These are phyloP conservation scores for Colletotrichum viniferum DNA, from an alignment of 2,329 filamentous ascomycete species.

Conservation along the genomic window DNA sequence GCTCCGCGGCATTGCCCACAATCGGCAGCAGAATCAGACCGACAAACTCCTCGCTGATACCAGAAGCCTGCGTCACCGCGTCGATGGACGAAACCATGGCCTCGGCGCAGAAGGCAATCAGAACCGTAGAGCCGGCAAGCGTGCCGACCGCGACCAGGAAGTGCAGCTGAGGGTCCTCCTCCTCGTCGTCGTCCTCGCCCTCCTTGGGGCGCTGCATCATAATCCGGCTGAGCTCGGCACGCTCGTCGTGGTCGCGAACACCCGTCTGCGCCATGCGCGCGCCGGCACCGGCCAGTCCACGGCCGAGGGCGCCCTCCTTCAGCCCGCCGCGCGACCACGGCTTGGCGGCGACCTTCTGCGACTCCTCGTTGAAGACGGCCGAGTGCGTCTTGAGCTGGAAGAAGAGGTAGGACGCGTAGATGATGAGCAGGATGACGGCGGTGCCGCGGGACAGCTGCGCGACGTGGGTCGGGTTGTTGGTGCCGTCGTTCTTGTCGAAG, in stretches of 20 bases:
- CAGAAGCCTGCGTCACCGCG: constrained; percentile 62
- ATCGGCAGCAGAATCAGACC: constrained; percentile 82
- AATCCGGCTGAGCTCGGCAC: constrained; percentile 42
- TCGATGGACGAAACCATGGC: constrained; percentile 79
- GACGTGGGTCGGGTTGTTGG: constrained; percentile 49
- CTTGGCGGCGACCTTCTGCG: constrained; percentile 74
- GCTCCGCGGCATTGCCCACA: constrained; percentile 83
- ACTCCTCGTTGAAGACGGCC: constrained; percentile 78
- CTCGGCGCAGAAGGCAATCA: constrained; percentile 83
- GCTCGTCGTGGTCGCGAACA: constrained; percentile 43
- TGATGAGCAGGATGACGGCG: constrained; percentile 78
- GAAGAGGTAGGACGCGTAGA: constrained; percentile 83
- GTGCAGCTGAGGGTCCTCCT: constrained; percentile 76
- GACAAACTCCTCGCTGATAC: constrained; percentile 75
- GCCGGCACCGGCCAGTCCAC: constrained; percentile 44
- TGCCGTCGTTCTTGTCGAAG: constrained; percentile 63
- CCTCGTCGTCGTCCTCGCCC: constrained; percentile 67
- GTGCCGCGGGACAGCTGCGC: constrained; percentile 73
- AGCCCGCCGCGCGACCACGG: constrained; percentile 43
- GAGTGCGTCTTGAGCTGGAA: constrained; percentile 92
- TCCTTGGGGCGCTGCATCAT: constrained; percentile 49
- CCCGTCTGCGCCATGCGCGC: constrained; percentile 39
- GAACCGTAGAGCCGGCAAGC: constrained; percentile 73
- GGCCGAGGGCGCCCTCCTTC: constrained; percentile 38
- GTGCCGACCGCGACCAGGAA: constrained; percentile 74